Base-by-base conservation (phyloP, 2,329 filamentous ascomycete species). In the Coniochaeta ligniaria region DNA sequence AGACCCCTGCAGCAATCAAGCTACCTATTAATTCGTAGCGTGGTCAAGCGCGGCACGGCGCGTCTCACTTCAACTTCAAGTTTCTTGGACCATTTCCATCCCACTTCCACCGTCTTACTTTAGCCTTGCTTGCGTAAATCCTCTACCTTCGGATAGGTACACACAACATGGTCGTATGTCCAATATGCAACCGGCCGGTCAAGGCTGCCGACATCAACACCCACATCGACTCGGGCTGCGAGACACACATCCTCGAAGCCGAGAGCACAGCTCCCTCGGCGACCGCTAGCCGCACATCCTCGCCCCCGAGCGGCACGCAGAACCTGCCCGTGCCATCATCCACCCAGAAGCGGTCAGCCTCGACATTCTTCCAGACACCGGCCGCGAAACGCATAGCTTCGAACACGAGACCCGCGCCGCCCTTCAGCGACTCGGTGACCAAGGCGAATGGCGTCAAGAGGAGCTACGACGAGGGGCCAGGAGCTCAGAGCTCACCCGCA, bases 171-270 rank as follows among this genome's bases (percentile, higher is more conserved):
- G 90, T 96, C 66, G 83, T 85, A 68, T 96, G 92, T 71, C 92
- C 92, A 17, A 90, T 93, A 66, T 96, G 92, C 78, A 81, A 84
- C 70, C 88, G 89, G 68, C 78, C 81, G 60, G 91, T 95, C 68
- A 88, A 84, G 65, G 77, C 88, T 65, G 77, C 78, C 69, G 84
- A 89, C 66, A 98, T 98, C 79, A 98, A 98, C 76, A 82, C 82
- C 66, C 94, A 98, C 74, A 86, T 98, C 71, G 95, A 98, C 76
- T 94, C 91, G 33, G 84, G 83, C 65, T 98, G 94, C 77, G 74
- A 83, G 62, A 80, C 78, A 38, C 88, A 88, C 71, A 73, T 95
- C 64, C 77, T 89, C 70, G 83, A 87, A 5, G 6, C 52, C 20
- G 54, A 58, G 14, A 26, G 33, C 28, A 20, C 62, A 70, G 78